These are phyloP conservation scores for Tephrocybe sp. DNA, from an alignment of 768 basidiomycete genomes.

Conservation along the genomic window DNA sequence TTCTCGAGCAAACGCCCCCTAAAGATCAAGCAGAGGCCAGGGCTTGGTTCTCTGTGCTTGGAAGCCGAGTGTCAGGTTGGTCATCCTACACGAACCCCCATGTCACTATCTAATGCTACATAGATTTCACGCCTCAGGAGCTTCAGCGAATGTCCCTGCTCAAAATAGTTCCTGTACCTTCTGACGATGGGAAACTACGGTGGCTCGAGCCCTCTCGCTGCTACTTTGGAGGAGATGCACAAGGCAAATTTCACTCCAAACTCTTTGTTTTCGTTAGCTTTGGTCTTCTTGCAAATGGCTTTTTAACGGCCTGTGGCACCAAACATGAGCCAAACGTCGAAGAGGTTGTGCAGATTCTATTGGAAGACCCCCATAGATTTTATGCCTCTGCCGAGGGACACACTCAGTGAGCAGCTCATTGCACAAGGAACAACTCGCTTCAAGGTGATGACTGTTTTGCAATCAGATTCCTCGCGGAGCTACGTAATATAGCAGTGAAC, in stretches of 20 bases:
- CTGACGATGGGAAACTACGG: slow-evolving; percentile 29
- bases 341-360: slow-evolving; percentile 69
- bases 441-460: not conserved
- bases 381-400: slow-evolving; percentile 68
- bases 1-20: slow-evolving; percentile 62
- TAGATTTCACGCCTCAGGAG: slow-evolving; percentile 60
- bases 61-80: slow-evolving; percentile 59
- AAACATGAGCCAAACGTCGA: slow-evolving; percentile 84
- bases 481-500: slow-evolving; percentile 87
- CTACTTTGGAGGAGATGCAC: slow-evolving; percentile 55
- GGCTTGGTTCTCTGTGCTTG: slow-evolving; percentile 66
- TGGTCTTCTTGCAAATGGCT: slow-evolving; percentile 75
- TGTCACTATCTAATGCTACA: not conserved
- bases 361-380: slow-evolving; percentile 69
- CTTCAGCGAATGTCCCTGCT: slow-evolving; percentile 54
- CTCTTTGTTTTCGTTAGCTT: slow-evolving; percentile 90
- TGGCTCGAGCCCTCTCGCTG: slow-evolving; percentile 66
- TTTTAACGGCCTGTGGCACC: slow-evolving; percentile 85
- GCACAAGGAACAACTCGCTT: not conserved
- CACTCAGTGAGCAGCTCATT: slow-evolving; percentile 47
- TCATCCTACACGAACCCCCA: slow-evolving; percentile 4
- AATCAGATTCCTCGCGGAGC: slow-evolving; percentile 73
- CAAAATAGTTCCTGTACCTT: slow-evolving; percentile 64
- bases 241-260: slow-evolving; percentile 68
- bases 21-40: slow-evolving; percentile 49